A percentile compares a stretch with the other conserved stretches of the same genome.
Evolutionary conservation across 2,329 filamentous ascomycete genomes (phyloP).

Genomic region (Aspergillus fumigatiaffinis): DNA sequence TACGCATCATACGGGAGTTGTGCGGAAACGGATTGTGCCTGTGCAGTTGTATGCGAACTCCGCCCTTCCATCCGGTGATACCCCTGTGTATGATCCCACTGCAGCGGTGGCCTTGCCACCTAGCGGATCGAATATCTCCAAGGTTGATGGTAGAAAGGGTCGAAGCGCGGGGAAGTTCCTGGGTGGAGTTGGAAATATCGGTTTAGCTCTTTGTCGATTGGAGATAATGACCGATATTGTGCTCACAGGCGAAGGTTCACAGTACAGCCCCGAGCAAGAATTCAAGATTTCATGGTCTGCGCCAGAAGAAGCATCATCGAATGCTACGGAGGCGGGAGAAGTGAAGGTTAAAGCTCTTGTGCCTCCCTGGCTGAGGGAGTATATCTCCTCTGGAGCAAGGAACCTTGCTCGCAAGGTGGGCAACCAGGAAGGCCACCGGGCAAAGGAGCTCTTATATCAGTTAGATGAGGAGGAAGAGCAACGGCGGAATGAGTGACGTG

Average conservation of each 20-base stretch:
- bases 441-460: slow-evolving; percentile 34
- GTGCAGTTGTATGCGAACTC: slow-evolving; percentile 63
- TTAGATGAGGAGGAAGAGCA: slow-evolving; percentile 32
- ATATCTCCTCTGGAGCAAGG: slow-evolving; percentile 38
- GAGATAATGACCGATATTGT: slow-evolving; percentile 84
- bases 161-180: slow-evolving; percentile 80
- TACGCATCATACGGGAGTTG: slow-evolving; percentile 89
- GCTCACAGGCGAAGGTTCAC: slow-evolving; percentile 63
- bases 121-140: slow-evolving; percentile 51
- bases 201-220: slow-evolving; percentile 78
- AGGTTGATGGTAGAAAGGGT: slow-evolving; percentile 48
- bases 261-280: slow-evolving; percentile 58
- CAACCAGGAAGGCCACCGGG: slow-evolving; percentile 29
- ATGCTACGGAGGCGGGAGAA: slow-evolving; percentile 34
- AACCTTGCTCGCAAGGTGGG: slow-evolving; percentile 24
- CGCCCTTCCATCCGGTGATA: slow-evolving; percentile 47
- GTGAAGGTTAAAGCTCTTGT: slow-evolving; percentile 74
- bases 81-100: slow-evolving; percentile 34
- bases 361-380: slow-evolving; percentile 65
- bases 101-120: slow-evolving; percentile 28
- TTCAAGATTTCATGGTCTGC: slow-evolving; percentile 55
- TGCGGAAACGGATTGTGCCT: slow-evolving; percentile 84
- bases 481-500: slow-evolving; percentile 21
- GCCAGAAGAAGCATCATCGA: slow-evolving; percentile 39
- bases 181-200: slow-evolving; percentile 74